Conservation (phyloP, 495 filamentous ascomycete species). For the Penicillium angulare region DNA sequence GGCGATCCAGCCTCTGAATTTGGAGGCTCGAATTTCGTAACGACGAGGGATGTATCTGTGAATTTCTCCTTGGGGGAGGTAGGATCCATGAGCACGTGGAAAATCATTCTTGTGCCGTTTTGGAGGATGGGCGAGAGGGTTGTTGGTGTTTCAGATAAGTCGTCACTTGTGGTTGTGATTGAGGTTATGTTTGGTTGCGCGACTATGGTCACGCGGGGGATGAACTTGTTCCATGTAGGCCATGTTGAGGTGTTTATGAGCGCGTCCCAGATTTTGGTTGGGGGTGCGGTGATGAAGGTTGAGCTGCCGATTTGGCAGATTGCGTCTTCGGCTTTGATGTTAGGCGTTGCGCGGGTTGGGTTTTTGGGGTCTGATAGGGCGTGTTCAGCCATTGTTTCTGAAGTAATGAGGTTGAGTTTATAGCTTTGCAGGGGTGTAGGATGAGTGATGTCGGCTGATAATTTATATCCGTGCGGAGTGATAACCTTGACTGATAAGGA, state of each 20-base stretch:
- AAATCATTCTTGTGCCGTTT: conserved; percentile 35
- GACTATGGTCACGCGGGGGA: conserved; percentile 40
- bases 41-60: conserved; percentile 20
- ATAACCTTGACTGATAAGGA: conserved; percentile 4
- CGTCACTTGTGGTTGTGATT: no score
- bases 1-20: conserved; percentile 10
- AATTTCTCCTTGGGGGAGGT: conserved; percentile 25
- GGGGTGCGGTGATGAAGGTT: conserved; percentile 32
- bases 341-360: conserved; percentile 31
- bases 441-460: background rate
- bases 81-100: conserved; percentile 46
- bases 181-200: conserved; percentile 33
- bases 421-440: background rate
- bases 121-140: conserved; percentile 30
- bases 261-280: conserved; percentile 32
- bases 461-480: background rate
- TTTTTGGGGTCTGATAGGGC: conserved; percentile 23
- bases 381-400: no score
- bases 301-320: conserved; percentile 35
- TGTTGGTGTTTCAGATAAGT: background rate
- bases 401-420: background rate
- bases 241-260: conserved; percentile 44
- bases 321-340: conserved; percentile 28
- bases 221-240: conserved; percentile 44
- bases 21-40: conserved; percentile 34